Conservation (phyloP, 345 rosid species). For the Lepidium aucheri region DNA sequence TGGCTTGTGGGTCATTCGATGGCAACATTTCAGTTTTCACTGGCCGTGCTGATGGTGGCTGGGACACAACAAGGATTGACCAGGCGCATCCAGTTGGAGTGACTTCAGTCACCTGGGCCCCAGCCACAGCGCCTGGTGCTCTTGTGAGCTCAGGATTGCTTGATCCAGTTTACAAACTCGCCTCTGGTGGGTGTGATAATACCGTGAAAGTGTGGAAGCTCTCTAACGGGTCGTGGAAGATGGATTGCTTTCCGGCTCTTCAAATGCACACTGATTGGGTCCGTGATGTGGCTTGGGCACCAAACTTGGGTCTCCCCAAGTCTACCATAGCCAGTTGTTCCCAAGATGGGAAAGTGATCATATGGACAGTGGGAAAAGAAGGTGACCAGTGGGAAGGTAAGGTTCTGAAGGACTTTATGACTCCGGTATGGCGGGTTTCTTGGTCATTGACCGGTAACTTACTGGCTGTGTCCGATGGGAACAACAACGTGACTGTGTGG, state of each 20-base stretch:
- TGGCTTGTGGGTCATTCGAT: conserved; percentile 67
- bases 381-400: conserved; percentile 60
- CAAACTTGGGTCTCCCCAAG: conserved; percentile 61
- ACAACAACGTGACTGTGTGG: conserved; percentile 53
- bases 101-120: conserved; percentile 62
- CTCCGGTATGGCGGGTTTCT: conserved; percentile 58
- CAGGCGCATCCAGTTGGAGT: conserved; percentile 69
- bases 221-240: conserved; percentile 45
- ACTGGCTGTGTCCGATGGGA: conserved; percentile 54
- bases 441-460: conserved; percentile 65
- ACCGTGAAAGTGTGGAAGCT: conserved; percentile 63
- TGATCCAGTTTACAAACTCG: conserved; percentile 54
- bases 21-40: conserved; percentile 59
- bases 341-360: conserved; percentile 56
- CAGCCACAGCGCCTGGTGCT: conserved; percentile 49
- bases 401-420: conserved; percentile 51
- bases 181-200: conserved; percentile 59
- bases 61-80: conserved; percentile 55
- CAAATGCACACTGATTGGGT: conserved; percentile 62
- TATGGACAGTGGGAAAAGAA: conserved; percentile 55
- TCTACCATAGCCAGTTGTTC: conserved; percentile 64
- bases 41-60: conserved; percentile 50
- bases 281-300: conserved; percentile 72
- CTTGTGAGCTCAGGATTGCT: conserved; percentile 41
- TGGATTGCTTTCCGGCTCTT: conserved; percentile 62